Conservation (phyloP, 2,329 filamentous ascomycete species). For the Beauveria pseudobassiana region DNA sequence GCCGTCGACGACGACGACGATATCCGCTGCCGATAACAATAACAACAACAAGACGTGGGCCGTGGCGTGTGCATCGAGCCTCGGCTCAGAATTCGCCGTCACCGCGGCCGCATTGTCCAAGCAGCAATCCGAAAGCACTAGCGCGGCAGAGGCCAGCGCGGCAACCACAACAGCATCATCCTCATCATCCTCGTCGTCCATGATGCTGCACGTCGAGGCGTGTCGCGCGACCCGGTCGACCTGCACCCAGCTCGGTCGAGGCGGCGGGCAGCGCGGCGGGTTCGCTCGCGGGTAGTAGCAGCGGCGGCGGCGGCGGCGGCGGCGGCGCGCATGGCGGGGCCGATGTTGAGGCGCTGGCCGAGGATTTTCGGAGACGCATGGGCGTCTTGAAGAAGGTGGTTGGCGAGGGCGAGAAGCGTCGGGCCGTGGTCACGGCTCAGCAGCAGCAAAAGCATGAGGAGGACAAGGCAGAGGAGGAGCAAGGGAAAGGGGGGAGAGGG, state of each 20-base stretch:
- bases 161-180: conserved; percentile 19
- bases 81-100: conserved; percentile 66
- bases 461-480: neutral
- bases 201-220: conserved; percentile 30
- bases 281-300: conserved; percentile 23
- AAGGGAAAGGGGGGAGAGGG: neutral
- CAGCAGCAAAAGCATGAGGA: neutral
- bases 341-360: conserved; percentile 43
- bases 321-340: conserved; percentile 26
- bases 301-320: conserved; percentile 22
- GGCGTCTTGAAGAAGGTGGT: conserved; percentile 45
- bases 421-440: conserved; percentile 13
- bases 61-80: conserved; percentile 62
- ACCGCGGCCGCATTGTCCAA: conserved; percentile 36
- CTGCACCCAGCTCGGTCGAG: conserved; percentile 16
- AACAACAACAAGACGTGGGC: conserved; percentile 35
- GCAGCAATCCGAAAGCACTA: conserved; percentile 31
- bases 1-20: conserved; percentile 23
- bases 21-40: conserved; percentile 4
- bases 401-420: conserved; percentile 40
- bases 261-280: conserved; percentile 6
- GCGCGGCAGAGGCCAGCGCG: conserved; percentile 14
- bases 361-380: conserved; percentile 54
- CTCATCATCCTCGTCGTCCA: too few species aligned
- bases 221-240: conserved; percentile 29